Evolutionary conservation across 2,329 filamentous ascomycete species (phyloP), one percentile per base, ranked within the genome.

Genomic region (Calcarisporium arbuscula): DNA sequence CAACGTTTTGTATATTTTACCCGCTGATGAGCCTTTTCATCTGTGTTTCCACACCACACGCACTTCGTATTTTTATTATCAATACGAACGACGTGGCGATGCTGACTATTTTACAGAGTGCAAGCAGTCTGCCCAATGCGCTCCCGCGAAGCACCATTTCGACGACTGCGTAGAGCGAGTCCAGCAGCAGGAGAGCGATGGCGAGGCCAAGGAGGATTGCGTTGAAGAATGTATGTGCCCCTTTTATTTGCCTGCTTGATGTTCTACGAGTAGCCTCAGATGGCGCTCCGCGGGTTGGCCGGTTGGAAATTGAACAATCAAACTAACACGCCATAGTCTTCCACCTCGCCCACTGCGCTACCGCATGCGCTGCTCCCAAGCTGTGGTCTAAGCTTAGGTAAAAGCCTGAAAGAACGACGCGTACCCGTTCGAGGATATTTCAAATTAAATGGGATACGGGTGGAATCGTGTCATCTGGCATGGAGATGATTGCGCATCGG

Each of bases 91-190:
- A 19, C 5, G 22, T 23, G 27, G 16, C 12, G 21, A 17, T 33
- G 33, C 49, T 41, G 34, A 40, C 39, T 41, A 21, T 23, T 41
- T 33, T 51, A 50, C 64, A 96, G 92, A 95, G 59, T 98, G 92
- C 77, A 77, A 78, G 65, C 79, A 90, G 63, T 88, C 88, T 47
- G 75, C 82, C 63, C 72, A 85, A 65, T 98, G 92, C 69, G 74
- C 82, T 43, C 81, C 83, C 40, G 77, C 78, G 58, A 98, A 96
- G 80, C 90, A 96, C 75, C 92, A 98, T 77, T 96, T 84, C 64
- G 90, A 96, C 49, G 87, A 95, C 70, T 98, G 92, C 64, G 88
- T 90, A 52, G 89, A 95, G 77, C 88, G 92, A 54, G 92, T 98
- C 51, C 54, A 61, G 38, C 49, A 62, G 50, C 60, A 62, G 45